A percentile compares a stretch with the other conserved stretches of the same genome.
These are phyloP conservation scores for Coniochaeta sp. DNA, from an alignment of 2,329 filamentous ascomycete genomes.

Conservation along the genomic window DNA sequence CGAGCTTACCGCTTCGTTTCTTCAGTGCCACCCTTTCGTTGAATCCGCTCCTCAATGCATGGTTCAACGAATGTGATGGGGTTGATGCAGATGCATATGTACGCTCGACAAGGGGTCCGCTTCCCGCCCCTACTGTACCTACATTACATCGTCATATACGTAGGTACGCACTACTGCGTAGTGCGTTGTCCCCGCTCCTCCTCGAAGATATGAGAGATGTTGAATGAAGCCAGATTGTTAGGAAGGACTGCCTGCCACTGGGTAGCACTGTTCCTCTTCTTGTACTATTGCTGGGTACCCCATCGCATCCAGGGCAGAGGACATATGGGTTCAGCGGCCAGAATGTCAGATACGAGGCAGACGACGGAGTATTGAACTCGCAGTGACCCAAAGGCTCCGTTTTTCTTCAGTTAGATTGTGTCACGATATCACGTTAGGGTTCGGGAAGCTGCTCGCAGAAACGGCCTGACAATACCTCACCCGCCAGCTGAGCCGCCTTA, in stretches of 20 bases:
- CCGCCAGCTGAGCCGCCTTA: neutral
- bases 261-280: neutral
- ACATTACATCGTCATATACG: neutral
- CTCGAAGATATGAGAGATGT: neutral
- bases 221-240: neutral
- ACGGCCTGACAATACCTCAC: neutral
- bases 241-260: neutral
- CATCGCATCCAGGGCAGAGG: neutral
- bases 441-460: neutral
- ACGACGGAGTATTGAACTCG: neutral
- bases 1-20: neutral
- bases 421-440: neutral
- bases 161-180: neutral
- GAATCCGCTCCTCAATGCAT: neutral
- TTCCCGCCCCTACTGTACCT: conserved; percentile 2
- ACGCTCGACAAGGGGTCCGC: neutral
- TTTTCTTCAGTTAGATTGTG: neutral
- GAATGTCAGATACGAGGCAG: neutral
- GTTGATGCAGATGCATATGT: conserved; percentile 1
- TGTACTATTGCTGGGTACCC: neutral
- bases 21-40: neutral
- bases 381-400: too few relatives aligned
- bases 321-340: neutral
- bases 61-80: neutral
- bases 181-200: neutral